These are phyloP conservation scores for Erysimum cheiranthoides DNA, from an alignment of 345 rosid species.

Conservation along the genomic window DNA sequence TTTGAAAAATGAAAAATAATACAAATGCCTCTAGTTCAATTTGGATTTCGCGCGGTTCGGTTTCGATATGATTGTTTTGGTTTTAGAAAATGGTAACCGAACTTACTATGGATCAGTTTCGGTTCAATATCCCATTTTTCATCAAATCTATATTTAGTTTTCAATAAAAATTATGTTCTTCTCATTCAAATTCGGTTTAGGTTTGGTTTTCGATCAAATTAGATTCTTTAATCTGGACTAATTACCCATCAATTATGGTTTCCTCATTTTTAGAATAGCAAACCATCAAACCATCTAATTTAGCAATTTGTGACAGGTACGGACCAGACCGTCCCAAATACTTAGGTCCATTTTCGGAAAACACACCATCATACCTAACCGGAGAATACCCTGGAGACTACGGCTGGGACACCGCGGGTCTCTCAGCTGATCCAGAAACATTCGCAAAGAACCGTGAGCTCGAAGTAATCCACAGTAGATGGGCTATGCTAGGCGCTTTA, in stretches of 20 bases:
- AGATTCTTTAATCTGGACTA: too few relatives aligned
- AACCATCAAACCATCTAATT: neutral
- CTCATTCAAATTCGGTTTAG: neutral
- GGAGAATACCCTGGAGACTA: conserved; percentile 62
- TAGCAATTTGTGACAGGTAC: conserved; percentile 25
- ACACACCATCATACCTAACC: conserved; percentile 54
- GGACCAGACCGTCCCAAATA: conserved; percentile 55
- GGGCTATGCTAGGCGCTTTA: conserved; percentile 57
- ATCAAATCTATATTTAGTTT: too few relatives aligned
- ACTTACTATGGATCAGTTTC: neutral
- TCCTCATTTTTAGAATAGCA: neutral
- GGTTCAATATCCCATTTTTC: too few relatives aligned
- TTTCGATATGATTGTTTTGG: neutral
- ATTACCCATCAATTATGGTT: neutral
- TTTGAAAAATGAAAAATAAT: neutral
- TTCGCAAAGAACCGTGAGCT: conserved; percentile 57
- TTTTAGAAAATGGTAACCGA: neutral
- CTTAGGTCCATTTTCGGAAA: conserved; percentile 57
- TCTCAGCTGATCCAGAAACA: conserved; percentile 61
- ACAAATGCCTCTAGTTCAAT: neutral
- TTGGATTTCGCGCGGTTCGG: neutral
- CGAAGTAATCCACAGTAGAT: conserved; percentile 60
- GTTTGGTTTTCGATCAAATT: neutral
- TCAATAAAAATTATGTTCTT: too few relatives aligned
- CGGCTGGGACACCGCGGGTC: conserved; percentile 62